These are phyloP conservation scores for Caryopteris hybrid DNA, from an alignment of 305 asterid genomes.

Conservation along the genomic window DNA sequence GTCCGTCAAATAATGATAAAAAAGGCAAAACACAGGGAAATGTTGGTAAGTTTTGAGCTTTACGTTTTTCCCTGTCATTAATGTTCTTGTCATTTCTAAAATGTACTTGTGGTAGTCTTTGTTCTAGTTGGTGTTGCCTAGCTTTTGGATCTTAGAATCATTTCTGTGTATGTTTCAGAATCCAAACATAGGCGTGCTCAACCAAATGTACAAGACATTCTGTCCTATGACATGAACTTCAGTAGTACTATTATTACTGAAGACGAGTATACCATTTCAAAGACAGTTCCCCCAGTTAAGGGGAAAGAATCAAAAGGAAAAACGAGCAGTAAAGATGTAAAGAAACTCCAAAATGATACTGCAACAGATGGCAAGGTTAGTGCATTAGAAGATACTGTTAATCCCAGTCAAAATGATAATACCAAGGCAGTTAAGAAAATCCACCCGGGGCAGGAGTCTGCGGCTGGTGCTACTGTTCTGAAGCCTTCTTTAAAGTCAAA, in stretches of 20 bases:
- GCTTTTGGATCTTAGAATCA: constrained; percentile 17
- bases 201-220: constrained; percentile 25
- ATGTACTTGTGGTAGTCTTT: neutral
- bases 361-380: constrained; percentile 23
- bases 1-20: constrained; percentile 17
- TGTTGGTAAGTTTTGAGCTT: constrained; percentile 10
- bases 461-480: constrained; percentile 24
- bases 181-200: constrained; percentile 25
- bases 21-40: constrained; percentile 35
- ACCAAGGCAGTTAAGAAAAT: constrained; percentile 19
- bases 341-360: constrained; percentile 14
- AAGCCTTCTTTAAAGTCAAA: constrained; percentile 66
- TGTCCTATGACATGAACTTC: constrained; percentile 46
- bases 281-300: constrained; percentile 26
- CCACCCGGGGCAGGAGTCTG: constrained; percentile 22
- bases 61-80: neutral
- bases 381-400: constrained; percentile 28
- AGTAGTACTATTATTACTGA: constrained; percentile 52
- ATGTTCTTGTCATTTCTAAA: neutral
- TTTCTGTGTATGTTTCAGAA: constrained; percentile 43
- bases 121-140: constrained; percentile 10
- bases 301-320: constrained; percentile 33
- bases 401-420: constrained; percentile 24
- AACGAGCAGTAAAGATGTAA: constrained; percentile 15
- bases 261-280: constrained; percentile 64